These are phyloP conservation scores for Nelumbo lutea DNA, from an alignment of 164 flowering plant species.

Conservation along the genomic window DNA sequence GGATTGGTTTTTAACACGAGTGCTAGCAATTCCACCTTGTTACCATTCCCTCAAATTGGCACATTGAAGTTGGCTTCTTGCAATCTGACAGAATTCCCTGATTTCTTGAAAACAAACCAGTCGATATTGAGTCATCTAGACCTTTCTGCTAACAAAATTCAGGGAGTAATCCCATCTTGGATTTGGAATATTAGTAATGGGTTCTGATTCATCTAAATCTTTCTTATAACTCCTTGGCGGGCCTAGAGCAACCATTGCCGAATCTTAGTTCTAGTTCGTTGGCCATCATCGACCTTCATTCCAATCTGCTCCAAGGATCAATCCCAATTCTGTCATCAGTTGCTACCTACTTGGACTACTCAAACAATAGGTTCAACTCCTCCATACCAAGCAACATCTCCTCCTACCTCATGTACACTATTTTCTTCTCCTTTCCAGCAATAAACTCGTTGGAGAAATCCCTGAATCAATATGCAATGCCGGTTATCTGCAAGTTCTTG, in stretches of 20 bases:
- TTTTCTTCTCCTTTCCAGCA: too few species aligned
- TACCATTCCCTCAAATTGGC: slow-evolving; percentile 21
- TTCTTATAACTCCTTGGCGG: too few species aligned
- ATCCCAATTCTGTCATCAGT: too few species aligned
- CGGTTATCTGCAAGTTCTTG: not conserved
- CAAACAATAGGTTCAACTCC: too few species aligned
- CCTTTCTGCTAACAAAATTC: slow-evolving; percentile 42
- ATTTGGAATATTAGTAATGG: slow-evolving; percentile 14
- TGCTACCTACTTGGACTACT: not conserved
- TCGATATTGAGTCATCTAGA: slow-evolving; percentile 23
- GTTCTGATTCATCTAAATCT: too few species aligned
- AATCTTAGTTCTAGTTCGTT: too few species aligned
- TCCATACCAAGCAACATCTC: too few species aligned
- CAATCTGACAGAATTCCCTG: slow-evolving; percentile 28
- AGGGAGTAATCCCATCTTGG: slow-evolving; percentile 41
- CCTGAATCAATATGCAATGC: too few species aligned
- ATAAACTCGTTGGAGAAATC: too few species aligned
- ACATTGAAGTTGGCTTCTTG: slow-evolving; percentile 39
- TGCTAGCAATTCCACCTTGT: not conserved
- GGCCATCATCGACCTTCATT: not conserved
- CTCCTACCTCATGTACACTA: too few species aligned
- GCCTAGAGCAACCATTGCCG: too few species aligned
- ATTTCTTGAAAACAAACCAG: slow-evolving; percentile 23
- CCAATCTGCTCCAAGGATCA: not conserved
- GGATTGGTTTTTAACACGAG: slow-evolving; percentile 3